Conservation (phyloP, 2,329 filamentous ascomycete species). For the Pseudogymnoascus sp. region DNA sequence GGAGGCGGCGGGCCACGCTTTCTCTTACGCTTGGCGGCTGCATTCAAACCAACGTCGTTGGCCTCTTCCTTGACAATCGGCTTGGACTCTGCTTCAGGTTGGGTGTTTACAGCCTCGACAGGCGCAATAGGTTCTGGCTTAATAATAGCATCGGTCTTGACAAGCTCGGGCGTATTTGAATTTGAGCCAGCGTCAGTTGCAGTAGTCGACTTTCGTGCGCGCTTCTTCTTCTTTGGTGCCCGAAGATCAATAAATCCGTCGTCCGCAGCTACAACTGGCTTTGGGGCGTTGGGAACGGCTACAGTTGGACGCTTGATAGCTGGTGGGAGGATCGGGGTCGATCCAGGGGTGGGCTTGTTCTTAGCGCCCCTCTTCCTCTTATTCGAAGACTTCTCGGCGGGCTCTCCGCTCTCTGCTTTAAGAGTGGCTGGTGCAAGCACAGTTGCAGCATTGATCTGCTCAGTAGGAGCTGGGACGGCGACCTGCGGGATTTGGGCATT, state of each 20-base stretch:
- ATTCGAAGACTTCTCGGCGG: not conserved
- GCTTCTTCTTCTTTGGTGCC: constrained; percentile 12
- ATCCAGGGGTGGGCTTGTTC: not conserved
- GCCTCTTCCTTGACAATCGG: not conserved
- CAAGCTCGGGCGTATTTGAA: not conserved
- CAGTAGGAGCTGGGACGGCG: not conserved
- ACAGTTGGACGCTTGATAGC: not conserved
- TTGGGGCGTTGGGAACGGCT: not conserved
- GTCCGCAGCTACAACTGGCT: not conserved
- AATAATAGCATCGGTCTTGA: not conserved
- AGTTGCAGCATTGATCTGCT: not conserved
- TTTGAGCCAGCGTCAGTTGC: not conserved
- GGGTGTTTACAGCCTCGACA: not conserved
- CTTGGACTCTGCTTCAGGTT: not conserved
- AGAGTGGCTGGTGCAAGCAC: not conserved
- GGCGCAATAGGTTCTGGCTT: not conserved
- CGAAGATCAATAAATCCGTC: not conserved
- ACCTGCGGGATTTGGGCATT: not conserved
- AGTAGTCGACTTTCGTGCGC: not conserved
- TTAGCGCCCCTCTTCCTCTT: constrained; percentile 4
- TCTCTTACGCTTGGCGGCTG: not conserved
- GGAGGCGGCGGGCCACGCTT: not conserved
- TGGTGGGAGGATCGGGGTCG: not conserved
- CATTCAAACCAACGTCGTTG: not conserved
- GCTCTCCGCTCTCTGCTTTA: not conserved